phyloP scores from a whole-genome alignment of 1,284 basidiomycete genomes.

The Sparassis latifolia region DNA sequence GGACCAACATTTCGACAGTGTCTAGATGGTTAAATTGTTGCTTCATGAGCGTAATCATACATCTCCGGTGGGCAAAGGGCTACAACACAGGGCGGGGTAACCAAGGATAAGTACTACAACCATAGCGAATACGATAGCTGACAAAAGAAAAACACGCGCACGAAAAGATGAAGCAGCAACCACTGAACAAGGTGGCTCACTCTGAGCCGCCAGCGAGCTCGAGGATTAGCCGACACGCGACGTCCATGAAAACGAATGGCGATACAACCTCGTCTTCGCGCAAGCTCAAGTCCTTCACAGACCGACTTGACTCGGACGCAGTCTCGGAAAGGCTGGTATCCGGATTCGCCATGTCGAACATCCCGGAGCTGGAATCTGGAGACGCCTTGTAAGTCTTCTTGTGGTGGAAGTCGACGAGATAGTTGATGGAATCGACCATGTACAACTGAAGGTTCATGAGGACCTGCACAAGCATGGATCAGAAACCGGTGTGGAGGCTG shows the following conservation, averaged over 20 bases:
- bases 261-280: slow-evolving; percentile 78
- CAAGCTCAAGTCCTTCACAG: slow-evolving; percentile 41
- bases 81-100: slow-evolving; percentile 13
- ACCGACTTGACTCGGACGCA: slow-evolving; percentile 40
- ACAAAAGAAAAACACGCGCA: slow-evolving; percentile 11
- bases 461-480: slow-evolving; percentile 41
- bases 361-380: slow-evolving; percentile 54
- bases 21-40: neutral
- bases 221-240: slow-evolving; percentile 79
- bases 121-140: slow-evolving; percentile 14
- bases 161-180: slow-evolving; percentile 5
- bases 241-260: slow-evolving; percentile 96
- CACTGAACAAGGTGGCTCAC: slow-evolving; percentile 6
- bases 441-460: slow-evolving; percentile 98
- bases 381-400: slow-evolving; percentile 83
- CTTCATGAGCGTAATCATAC: slow-evolving; percentile 8
- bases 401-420: slow-evolving; percentile 97
- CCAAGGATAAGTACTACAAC: slow-evolving; percentile 17
- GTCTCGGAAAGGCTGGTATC: slow-evolving; percentile 44
- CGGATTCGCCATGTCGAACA: slow-evolving; percentile 57
- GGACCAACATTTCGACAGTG: no score
- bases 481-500: neutral
- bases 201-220: slow-evolving; percentile 66
- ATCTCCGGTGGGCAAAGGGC: slow-evolving; percentile 9
- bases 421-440: slow-evolving; percentile 92